Evolutionary conservation across 352 stramenopile genomes (phyloP).

Genomic region (Pythium folliculosum): DNA sequence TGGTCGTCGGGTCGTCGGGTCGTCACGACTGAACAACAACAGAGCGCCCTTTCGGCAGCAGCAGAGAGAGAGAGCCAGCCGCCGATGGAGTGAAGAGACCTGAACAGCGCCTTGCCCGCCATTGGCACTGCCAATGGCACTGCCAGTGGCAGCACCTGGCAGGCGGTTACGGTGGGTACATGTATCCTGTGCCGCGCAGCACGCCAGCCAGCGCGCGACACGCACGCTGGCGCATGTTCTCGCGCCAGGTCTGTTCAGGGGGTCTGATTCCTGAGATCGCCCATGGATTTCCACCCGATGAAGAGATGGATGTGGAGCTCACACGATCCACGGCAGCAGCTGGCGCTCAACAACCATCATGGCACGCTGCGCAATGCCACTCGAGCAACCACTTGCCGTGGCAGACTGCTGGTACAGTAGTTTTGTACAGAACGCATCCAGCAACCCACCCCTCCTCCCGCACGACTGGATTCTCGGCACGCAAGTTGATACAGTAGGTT

Average conservation of each 20-base stretch:
- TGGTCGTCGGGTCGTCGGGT: constrained; percentile 11
- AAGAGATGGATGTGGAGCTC: neutral
- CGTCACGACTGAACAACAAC: constrained; percentile 12
- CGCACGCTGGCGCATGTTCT: constrained; percentile 11
- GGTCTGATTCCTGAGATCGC: constrained; percentile 9
- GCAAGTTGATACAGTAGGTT: neutral
- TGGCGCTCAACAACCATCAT: neutral
- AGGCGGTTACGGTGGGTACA: constrained; percentile 1
- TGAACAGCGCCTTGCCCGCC: neutral
- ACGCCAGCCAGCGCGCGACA: constrained; percentile 12
- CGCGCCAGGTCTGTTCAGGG: constrained; percentile 5
- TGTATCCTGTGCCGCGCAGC: constrained; percentile 5
- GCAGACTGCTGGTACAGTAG: neutral
- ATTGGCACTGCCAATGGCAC: neutral
- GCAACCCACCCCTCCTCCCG: neutral
- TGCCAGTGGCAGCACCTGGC: neutral
- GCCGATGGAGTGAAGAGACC: neutral
- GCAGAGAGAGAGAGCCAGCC: constrained; percentile 6
- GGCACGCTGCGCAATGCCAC: neutral
- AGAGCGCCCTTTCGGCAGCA: neutral
- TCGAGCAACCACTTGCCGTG: neutral
- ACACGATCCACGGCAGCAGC: constrained; percentile 6
- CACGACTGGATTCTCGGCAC: neutral
- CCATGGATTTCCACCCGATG: constrained; percentile 2
- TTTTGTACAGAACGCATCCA: neutral